phyloP scores from a whole-genome alignment of 331 rosid species.

The Phaseolus coccineus region DNA sequence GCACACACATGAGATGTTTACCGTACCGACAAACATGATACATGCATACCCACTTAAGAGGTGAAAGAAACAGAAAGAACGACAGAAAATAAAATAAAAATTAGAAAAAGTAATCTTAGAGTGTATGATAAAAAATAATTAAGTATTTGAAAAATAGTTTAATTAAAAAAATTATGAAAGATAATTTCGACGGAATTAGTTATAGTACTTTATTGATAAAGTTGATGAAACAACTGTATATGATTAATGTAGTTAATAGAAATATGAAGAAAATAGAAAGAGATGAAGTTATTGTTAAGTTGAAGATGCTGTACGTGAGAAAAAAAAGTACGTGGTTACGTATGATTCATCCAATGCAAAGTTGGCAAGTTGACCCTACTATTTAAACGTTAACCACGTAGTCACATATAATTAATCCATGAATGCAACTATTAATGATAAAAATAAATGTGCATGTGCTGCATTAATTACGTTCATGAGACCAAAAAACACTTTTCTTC shows the following conservation, averaged over 20 bases:
- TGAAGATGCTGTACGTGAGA: too few species aligned
- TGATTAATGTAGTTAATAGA: too few species aligned
- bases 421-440: background rate
- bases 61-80: background rate
- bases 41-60: background rate
- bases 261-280: too few species aligned
- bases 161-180: too few species aligned
- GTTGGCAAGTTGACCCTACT: background rate
- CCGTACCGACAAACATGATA: background rate
- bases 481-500: background rate
- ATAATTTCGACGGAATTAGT: too few species aligned
- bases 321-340: too few species aligned
- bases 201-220: too few species aligned
- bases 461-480: conserved; percentile 1
- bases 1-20: background rate
- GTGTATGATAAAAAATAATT: too few species aligned
- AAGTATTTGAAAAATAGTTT: too few species aligned
- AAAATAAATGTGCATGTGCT: conserved; percentile 49
- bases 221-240: too few species aligned
- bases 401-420: background rate
- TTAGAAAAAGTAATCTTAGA: too few species aligned
- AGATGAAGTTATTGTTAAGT: too few species aligned
- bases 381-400: background rate
- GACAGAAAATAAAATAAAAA: background rate
- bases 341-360: background rate